These are phyloP conservation scores for Pyrus bretschneideri DNA, from an alignment of 306 rosid species.

Conservation along the genomic window DNA sequence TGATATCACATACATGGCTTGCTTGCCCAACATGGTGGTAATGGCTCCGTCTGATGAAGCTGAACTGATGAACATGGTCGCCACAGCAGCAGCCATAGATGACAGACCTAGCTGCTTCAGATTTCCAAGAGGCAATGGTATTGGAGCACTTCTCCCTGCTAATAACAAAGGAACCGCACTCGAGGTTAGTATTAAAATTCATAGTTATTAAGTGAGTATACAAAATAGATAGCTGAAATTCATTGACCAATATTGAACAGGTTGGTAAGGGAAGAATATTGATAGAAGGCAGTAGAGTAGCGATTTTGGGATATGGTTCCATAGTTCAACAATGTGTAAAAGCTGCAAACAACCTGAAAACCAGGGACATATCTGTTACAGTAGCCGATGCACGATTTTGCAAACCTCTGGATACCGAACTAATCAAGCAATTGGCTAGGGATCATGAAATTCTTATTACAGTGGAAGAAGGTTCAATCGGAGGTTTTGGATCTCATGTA, in stretches of 20 bases:
- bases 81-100: constrained; percentile 79
- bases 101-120: constrained; percentile 95
- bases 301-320: constrained; percentile 75
- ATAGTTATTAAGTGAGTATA: neutral
- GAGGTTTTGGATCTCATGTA: constrained; percentile 96
- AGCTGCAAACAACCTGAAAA: constrained; percentile 60
- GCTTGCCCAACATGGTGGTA: constrained; percentile 94
- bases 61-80: constrained; percentile 92
- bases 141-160: constrained; percentile 58
- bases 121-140: constrained; percentile 89
- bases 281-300: constrained; percentile 63
- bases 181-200: constrained; percentile 49
- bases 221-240: neutral
- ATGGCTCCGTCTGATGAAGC: constrained; percentile 98
- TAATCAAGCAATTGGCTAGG: constrained; percentile 52
- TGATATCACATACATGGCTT: constrained; percentile 88
- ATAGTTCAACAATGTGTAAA: constrained; percentile 61
- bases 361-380: constrained; percentile 45
- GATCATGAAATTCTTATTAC: constrained; percentile 80
- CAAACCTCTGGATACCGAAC: constrained; percentile 75
- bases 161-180: constrained; percentile 66
- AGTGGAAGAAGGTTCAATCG: constrained; percentile 84
- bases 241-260: constrained; percentile 31
- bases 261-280: constrained; percentile 79
- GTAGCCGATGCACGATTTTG: constrained; percentile 96